Evolutionary conservation across 2,329 filamentous ascomycete genomes (phyloP).

Genomic region (Ambrosiella beaveri): DNA sequence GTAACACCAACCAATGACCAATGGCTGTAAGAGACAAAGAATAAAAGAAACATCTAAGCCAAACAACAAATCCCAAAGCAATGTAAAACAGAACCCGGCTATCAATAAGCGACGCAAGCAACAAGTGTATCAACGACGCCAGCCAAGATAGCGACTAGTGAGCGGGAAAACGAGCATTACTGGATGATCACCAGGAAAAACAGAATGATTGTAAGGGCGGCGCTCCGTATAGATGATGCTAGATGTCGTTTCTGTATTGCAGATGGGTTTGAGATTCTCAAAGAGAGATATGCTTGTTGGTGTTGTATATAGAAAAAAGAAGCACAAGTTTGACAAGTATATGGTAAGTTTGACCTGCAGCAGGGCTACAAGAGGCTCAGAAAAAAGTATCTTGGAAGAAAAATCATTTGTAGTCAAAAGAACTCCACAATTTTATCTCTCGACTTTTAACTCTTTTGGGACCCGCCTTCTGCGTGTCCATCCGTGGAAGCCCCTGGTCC

Average conservation of each 20-base stretch:
- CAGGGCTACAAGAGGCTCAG: no score
- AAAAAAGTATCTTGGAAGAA: no score
- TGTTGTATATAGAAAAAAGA: no score
- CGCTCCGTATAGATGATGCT: neutral
- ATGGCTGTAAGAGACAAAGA: no score
- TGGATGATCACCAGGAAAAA: neutral
- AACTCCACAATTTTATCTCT: neutral
- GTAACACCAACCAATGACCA: neutral
- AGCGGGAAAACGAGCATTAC: neutral
- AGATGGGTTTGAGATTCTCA: no score
- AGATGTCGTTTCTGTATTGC: no score
- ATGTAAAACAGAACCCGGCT: neutral
- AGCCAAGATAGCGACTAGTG: neutral
- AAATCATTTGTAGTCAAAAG: neutral
- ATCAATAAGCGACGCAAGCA: neutral
- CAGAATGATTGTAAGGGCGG: neutral
- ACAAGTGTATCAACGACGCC: neutral
- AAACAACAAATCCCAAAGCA: neutral
- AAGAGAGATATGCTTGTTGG: no score
- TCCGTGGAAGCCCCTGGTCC: neutral
- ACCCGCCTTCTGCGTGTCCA: neutral
- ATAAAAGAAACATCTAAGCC: neutral
- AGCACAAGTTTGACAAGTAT: no score
- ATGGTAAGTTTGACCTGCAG: no score
- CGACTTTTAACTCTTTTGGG: neutral